Evolutionary conservation across 352 stramenopile species (phyloP).

Genomic region (Blastocystis sp.): DNA sequence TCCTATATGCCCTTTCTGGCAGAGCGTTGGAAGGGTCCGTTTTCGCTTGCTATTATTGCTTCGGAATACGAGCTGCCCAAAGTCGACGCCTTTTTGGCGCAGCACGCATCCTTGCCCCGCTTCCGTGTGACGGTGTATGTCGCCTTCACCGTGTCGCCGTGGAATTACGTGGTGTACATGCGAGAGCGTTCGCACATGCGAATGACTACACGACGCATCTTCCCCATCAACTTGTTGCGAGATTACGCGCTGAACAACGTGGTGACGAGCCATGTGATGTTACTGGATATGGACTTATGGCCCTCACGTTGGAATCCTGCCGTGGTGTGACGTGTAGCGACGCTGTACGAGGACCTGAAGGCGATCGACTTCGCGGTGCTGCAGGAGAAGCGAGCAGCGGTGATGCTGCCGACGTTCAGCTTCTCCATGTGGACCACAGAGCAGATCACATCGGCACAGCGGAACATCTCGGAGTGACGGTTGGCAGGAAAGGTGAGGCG

Average conservation of each 20-base stretch:
- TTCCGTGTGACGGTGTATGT: constrained; percentile 39
- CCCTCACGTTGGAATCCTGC: background rate
- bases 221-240: constrained; percentile 54
- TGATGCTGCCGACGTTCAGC: constrained; percentile 48
- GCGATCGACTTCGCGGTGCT: background rate
- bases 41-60: constrained; percentile 45
- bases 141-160: background rate
- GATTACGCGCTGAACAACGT: constrained; percentile 37
- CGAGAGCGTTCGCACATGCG: background rate
- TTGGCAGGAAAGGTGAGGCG: background rate
- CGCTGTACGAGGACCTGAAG: constrained; percentile 20
- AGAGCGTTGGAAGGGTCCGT: constrained; percentile 27
- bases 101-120: background rate
- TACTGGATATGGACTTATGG: constrained; percentile 68
- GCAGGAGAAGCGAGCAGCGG: background rate
- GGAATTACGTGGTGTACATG: background rate
- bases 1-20: constrained; percentile 4
- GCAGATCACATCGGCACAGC: no score
- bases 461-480: no score
- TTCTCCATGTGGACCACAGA: background rate
- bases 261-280: constrained; percentile 55
- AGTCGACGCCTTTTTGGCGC: background rate
- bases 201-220: constrained; percentile 9
- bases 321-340: background rate
- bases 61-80: background rate